Conservation (phyloP, 2,329 filamentous ascomycete genomes). For the Fusarium virguliforme region DNA sequence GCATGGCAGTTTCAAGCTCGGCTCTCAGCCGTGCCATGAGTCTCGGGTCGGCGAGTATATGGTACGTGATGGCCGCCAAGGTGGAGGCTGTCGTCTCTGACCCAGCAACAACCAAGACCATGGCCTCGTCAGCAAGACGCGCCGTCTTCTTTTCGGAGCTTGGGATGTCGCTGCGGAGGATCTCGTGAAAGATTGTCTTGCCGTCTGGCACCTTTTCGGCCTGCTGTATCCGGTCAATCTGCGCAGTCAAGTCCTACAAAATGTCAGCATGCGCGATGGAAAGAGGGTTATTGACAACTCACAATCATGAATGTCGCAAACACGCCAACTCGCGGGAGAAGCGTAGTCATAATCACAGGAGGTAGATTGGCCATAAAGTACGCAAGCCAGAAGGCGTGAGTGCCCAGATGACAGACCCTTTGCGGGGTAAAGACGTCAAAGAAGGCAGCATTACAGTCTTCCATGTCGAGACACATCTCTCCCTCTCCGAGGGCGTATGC, state of each 20-base stretch:
- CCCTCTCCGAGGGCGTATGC: constrained; percentile 45
- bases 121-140: constrained; percentile 56
- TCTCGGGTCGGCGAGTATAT: constrained; percentile 55
- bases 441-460: constrained; percentile 51
- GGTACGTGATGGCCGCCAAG: constrained; percentile 55
- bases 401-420: constrained; percentile 40
- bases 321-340: constrained; percentile 32
- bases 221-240: constrained; percentile 30
- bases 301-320: constrained; percentile 24
- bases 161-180: constrained; percentile 53
- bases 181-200: constrained; percentile 54
- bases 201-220: constrained; percentile 24
- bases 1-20: constrained; percentile 53
- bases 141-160: constrained; percentile 52
- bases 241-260: constrained; percentile 17
- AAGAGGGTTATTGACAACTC: neutral
- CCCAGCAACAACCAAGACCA: constrained; percentile 56
- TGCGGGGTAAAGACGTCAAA: constrained; percentile 45
- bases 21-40: constrained; percentile 52
- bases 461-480: constrained; percentile 50
- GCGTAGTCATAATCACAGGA: constrained; percentile 38
- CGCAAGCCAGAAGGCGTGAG: constrained; percentile 46
- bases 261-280: neutral
- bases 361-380: constrained; percentile 41
- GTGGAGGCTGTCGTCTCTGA: constrained; percentile 58